Conservation (phyloP, 2,329 filamentous ascomycete genomes). For the Fusarium sarcochroum region DNA sequence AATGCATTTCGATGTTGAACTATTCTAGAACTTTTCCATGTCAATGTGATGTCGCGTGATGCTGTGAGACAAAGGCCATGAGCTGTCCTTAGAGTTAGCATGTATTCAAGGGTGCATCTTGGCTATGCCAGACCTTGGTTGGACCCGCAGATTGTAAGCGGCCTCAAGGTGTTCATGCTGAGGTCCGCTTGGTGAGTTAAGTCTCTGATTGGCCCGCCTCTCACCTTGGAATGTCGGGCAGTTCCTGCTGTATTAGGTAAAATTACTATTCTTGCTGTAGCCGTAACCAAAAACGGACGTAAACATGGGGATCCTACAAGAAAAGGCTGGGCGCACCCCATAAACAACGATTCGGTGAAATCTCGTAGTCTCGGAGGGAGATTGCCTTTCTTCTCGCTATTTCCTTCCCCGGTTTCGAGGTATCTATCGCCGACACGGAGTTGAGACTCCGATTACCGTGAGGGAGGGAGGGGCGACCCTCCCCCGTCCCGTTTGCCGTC, state of each 20-base stretch:
- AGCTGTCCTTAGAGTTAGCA: not conserved
- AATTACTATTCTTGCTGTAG: conserved; percentile 27
- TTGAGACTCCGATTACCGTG: conserved; percentile 36
- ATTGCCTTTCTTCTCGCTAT: not conserved
- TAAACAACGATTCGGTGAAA: conserved; percentile 31
- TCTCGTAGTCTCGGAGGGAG: conserved; percentile 34
- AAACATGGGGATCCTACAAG: conserved; percentile 12
- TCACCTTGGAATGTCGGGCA: conserved; percentile 22
- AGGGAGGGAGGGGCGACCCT: conserved; percentile 18
- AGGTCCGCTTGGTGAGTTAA: conserved; percentile 17
- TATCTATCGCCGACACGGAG: conserved; percentile 29
- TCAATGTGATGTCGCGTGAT: conserved; percentile 7
- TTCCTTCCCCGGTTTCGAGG: conserved; percentile 11
- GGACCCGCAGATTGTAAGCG: conserved; percentile 17
- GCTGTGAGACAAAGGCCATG: not conserved
- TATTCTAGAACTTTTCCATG: not conserved
- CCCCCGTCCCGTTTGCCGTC: conserved; percentile 20
- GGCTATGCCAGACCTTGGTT: conserved; percentile 29
- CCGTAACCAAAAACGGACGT: conserved; percentile 13
- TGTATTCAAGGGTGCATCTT: conserved; percentile 20
- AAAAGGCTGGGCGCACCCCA: conserved; percentile 7
- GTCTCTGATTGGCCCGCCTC: conserved; percentile 38
- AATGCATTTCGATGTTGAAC: conserved; percentile 30
- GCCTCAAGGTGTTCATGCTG: not conserved
- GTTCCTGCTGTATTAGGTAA: conserved; percentile 42